Conservation (phyloP, 192 early-diverging fungal genomes). For the Entomortierella chlamydospora region DNA sequence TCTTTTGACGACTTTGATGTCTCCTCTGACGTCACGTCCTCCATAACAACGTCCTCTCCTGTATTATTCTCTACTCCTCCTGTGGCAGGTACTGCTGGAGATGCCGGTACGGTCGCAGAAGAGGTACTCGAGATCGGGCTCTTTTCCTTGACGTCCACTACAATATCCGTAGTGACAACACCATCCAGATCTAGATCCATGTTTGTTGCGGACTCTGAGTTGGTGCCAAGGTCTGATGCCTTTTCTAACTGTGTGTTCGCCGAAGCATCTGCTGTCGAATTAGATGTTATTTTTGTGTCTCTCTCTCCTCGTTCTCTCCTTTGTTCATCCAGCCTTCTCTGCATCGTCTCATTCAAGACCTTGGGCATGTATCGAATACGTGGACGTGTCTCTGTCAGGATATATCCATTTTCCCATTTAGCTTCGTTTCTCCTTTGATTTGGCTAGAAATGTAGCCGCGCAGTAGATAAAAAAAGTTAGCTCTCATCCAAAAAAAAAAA, state of each 20-base stretch:
- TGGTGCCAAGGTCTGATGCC: not conserved
- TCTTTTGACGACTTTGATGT: not conserved
- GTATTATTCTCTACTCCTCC: not conserved
- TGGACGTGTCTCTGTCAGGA: constrained; percentile 40
- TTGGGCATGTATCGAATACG: constrained; percentile 50
- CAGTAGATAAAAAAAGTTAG: too few relatives aligned
- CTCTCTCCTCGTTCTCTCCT: not conserved
- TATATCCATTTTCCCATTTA: constrained; percentile 19
- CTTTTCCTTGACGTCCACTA: constrained; percentile 4
- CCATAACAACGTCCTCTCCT: not conserved
- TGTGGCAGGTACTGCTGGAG: not conserved
- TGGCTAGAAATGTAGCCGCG: not conserved
- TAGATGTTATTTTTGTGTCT: not conserved
- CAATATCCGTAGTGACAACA: constrained; percentile 3
- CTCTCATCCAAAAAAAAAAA: not conserved
- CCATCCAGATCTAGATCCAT: constrained; percentile 18
- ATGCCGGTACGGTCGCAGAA: not conserved
- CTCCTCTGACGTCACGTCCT: not conserved
- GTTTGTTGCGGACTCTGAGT: not conserved
- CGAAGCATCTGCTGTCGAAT: not conserved
- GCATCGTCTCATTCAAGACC: constrained; percentile 27
- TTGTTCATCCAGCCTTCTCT: constrained; percentile 16
- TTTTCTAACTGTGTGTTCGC: not conserved
- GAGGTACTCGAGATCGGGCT: not conserved
- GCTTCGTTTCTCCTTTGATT: constrained; percentile 1